Evolutionary conservation across 768 basidiomycete species (phyloP).

Genomic region (Atractiella rhizophila): DNA sequence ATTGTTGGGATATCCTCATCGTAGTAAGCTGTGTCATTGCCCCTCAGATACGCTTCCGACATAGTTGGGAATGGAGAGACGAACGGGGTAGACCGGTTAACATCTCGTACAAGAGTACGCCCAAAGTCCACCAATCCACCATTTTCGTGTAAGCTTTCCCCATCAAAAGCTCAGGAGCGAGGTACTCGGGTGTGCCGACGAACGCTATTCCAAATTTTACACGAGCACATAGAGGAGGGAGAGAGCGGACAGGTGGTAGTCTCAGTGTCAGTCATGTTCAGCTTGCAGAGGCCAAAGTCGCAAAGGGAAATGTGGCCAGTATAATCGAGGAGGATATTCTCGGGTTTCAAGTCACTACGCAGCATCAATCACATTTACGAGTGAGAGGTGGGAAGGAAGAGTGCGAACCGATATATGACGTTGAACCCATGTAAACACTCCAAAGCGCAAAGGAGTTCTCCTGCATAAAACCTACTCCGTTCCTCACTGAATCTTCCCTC

Average conservation of each 20-base stretch:
- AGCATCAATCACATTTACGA: constrained; percentile 17
- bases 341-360: constrained; percentile 90
- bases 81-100: constrained; percentile 78
- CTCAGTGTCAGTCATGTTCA: constrained; percentile 87
- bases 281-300: constrained; percentile 44
- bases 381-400: neutral
- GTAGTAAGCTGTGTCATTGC: too few species aligned
- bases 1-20: too few species aligned
- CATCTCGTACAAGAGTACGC: constrained; percentile 72
- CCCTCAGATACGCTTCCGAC: too few species aligned
- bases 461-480: constrained; percentile 85
- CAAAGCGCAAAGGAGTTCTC: constrained; percentile 74
- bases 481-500: constrained; percentile 89
- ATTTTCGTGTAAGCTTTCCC: constrained; percentile 28
- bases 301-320: constrained; percentile 92
- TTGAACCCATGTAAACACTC: constrained; percentile 95
- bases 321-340: constrained; percentile 90
- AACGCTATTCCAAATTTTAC: constrained; percentile 33
- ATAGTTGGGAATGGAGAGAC: too few species aligned
- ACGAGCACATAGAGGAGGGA: too few species aligned
- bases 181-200: constrained; percentile 90
- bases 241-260: constrained; percentile 56
- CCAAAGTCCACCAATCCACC: constrained; percentile 97
- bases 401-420: constrained; percentile 70
- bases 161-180: constrained; percentile 37